phyloP scores from a whole-genome alignment of 495 filamentous ascomycete genomes.

The Aspergillus kassunensis region DNA sequence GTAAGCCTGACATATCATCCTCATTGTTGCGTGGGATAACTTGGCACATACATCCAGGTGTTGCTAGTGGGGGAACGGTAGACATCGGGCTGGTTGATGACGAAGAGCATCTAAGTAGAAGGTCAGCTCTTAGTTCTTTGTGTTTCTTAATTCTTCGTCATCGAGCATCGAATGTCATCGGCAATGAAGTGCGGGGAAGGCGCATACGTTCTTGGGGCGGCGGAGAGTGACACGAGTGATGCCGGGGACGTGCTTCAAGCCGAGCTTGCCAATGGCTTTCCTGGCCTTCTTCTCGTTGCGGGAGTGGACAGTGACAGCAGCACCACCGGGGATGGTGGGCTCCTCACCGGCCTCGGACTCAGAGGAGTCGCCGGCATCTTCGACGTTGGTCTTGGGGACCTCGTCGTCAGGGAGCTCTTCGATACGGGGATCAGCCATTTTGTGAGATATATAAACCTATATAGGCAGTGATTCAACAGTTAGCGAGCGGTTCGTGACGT shows the following conservation, averaged over 20 bases:
- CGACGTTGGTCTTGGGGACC: slow-evolving; percentile 65
- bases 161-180: neutral
- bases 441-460: slow-evolving; percentile 39
- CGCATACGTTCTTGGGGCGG: slow-evolving; percentile 87
- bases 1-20: slow-evolving; percentile 18
- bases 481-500: slow-evolving; percentile 16
- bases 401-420: slow-evolving; percentile 94
- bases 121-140: slow-evolving; percentile 12
- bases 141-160: neutral
- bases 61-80: slow-evolving; percentile 98
- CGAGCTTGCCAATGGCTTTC: slow-evolving; percentile 97
- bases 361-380: slow-evolving; percentile 77
- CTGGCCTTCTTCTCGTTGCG: slow-evolving; percentile 99
- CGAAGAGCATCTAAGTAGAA: slow-evolving; percentile 81
- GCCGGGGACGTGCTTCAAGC: slow-evolving; percentile 90
- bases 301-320: slow-evolving; percentile 85
- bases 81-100: slow-evolving; percentile 98
- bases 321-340: slow-evolving; percentile 75
- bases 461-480: slow-evolving; percentile 20
- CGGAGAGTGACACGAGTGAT: slow-evolving; percentile 97
- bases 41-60: slow-evolving; percentile 89
- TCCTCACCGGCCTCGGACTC: slow-evolving; percentile 71
- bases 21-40: neutral
- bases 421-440: slow-evolving; percentile 95
- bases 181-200: slow-evolving; percentile 9